Evolutionary conservation across 2,329 filamentous ascomycete genomes (phyloP).

Genomic region (Aspergillus fructus): DNA sequence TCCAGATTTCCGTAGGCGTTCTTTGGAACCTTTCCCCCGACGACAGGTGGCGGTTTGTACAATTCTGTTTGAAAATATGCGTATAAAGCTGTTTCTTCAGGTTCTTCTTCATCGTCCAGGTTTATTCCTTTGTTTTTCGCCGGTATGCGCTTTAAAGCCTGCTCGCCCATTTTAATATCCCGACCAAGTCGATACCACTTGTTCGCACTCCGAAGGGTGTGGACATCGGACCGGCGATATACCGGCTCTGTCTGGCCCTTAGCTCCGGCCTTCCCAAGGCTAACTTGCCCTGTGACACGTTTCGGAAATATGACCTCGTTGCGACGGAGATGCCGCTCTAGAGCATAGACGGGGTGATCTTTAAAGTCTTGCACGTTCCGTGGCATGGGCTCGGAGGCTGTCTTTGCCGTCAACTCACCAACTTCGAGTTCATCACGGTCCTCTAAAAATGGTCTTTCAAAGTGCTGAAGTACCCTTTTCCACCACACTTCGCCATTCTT

Average conservation of each 20-base stretch:
- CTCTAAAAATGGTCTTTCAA: conserved; percentile 44
- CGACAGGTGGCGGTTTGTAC: conserved; percentile 74
- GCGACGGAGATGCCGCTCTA: conserved; percentile 78
- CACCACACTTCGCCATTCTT: conserved; percentile 59
- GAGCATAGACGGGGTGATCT: conserved; percentile 76
- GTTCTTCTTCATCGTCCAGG: conserved; percentile 41
- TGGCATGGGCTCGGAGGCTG: conserved; percentile 79
- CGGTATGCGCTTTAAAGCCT: conserved; percentile 74
- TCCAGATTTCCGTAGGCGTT: conserved; percentile 65
- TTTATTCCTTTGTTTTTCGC: conserved; percentile 38
- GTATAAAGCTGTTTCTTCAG: conserved; percentile 59
- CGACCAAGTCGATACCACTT: conserved; percentile 89
- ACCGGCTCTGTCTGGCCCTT: conserved; percentile 68
- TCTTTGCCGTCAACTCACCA: conserved; percentile 68
- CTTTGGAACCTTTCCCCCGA: conserved; percentile 66
- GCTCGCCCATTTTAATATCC: conserved; percentile 73
- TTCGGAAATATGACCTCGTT: conserved; percentile 79
- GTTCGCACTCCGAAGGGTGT: conserved; percentile 72
- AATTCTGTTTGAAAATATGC: conserved; percentile 63
- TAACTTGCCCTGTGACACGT: conserved; percentile 74
- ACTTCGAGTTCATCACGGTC: conserved; percentile 85
- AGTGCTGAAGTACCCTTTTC: conserved; percentile 44
- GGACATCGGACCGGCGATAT: conserved; percentile 79
- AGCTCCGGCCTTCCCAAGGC: conserved; percentile 44
- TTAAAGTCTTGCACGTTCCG: conserved; percentile 85